These are phyloP conservation scores for Buddleja alternifolia DNA, from an alignment of 257 asterid species.

Conservation along the genomic window DNA sequence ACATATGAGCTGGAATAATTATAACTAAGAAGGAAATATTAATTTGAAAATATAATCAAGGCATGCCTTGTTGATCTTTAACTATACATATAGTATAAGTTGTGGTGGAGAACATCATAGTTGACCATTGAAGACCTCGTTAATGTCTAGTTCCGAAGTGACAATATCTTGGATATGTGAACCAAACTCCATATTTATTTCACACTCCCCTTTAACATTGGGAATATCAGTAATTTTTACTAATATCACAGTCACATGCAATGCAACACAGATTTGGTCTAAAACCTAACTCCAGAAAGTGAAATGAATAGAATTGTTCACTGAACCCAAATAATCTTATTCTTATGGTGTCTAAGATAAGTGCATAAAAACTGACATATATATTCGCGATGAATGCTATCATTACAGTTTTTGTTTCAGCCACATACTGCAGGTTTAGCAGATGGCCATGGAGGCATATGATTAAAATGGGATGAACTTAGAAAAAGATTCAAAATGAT, in stretches of 20 bases:
- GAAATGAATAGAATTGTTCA: background rate
- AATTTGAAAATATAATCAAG: background rate
- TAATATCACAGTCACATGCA: no score
- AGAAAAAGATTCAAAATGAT: slow-evolving; percentile 35
- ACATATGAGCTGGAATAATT: no score
- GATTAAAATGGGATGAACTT: slow-evolving; percentile 15
- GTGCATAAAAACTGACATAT: slow-evolving; percentile 14
- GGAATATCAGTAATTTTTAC: background rate
- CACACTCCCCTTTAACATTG: background rate
- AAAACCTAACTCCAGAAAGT: background rate
- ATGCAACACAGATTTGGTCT: no score
- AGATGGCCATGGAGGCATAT: slow-evolving; percentile 10
- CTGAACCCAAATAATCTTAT: background rate
- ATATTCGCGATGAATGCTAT: background rate
- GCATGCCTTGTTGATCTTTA: no score
- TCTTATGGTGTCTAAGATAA: slow-evolving; percentile 1
- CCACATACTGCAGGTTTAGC: background rate
- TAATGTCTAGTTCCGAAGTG: slow-evolving; percentile 37
- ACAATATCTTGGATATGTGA: slow-evolving; percentile 28
- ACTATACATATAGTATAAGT: no score
- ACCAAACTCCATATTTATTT: slow-evolving; percentile 1
- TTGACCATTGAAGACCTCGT: no score
- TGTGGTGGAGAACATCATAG: no score
- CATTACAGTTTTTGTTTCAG: slow-evolving; percentile 14
- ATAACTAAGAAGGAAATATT: no score